phyloP scores from a whole-genome alignment of 345 rosid species.

The Eutrema heterophyllum region DNA sequence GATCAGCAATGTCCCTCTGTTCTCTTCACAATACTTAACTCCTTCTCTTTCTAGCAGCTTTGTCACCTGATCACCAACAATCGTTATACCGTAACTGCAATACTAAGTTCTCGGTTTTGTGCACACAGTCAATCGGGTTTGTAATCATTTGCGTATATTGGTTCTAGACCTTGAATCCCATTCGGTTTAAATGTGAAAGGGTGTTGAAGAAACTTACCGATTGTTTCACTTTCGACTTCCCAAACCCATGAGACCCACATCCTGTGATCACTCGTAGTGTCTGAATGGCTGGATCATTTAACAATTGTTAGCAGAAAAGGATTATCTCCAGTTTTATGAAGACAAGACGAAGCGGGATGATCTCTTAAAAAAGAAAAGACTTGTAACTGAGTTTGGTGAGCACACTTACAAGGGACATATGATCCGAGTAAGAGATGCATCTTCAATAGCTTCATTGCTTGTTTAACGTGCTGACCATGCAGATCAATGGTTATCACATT shows the following conservation, averaged over 20 bases:
- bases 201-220: constrained; percentile 45
- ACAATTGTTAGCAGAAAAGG: not conserved
- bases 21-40: constrained; percentile 65
- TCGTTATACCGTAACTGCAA: not conserved
- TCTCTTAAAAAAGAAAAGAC: not conserved
- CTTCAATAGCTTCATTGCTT: constrained; percentile 75
- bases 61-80: constrained; percentile 45
- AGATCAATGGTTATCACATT: constrained; percentile 85
- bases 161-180: not conserved
- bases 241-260: constrained; percentile 72
- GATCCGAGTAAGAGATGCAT: constrained; percentile 65
- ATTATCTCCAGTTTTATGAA: not conserved
- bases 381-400: not conserved
- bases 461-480: constrained; percentile 94
- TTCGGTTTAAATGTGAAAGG: not conserved
- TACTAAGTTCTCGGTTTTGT: not conserved
- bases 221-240: constrained; percentile 85
- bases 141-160: not conserved
- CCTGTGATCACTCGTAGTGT: constrained; percentile 92
- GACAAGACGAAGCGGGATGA: not conserved
- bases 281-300: constrained; percentile 53
- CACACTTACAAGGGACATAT: constrained; percentile 63
- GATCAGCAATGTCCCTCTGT: constrained; percentile 66
- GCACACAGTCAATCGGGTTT: not conserved
- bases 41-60: constrained; percentile 61